These are phyloP conservation scores for Piper longum DNA, from an alignment of 164 flowering plant genomes.

Conservation along the genomic window DNA sequence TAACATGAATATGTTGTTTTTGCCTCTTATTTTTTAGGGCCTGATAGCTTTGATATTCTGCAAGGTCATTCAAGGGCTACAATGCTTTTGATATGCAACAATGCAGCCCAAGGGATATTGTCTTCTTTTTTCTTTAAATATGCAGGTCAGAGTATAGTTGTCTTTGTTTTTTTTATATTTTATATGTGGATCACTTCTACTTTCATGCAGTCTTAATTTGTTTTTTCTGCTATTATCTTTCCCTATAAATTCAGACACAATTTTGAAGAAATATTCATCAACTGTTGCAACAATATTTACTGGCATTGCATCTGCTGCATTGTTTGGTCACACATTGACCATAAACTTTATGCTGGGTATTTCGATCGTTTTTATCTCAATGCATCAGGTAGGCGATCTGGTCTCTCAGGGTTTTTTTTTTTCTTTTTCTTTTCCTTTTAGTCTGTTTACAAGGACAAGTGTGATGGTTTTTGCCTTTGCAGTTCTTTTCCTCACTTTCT, in stretches of 20 bases:
- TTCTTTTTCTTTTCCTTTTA: neutral
- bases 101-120: constrained; percentile 95
- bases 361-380: constrained; percentile 96
- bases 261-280: constrained; percentile 96
- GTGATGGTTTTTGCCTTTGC: constrained; percentile 4
- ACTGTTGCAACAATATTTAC: constrained; percentile 99
- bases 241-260: constrained; percentile 52
- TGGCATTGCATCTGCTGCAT: constrained; percentile 85
- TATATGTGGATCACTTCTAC: neutral
- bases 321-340: constrained; percentile 90
- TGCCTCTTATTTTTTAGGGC: constrained; percentile 36
- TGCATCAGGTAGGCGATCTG: constrained; percentile 77
- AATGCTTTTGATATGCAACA: constrained; percentile 76
- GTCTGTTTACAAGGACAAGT: neutral
- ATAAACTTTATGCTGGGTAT: constrained; percentile 87
- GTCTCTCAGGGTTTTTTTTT: neutral
- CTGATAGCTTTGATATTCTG: constrained; percentile 69
- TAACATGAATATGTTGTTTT: neutral
- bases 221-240: neutral
- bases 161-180: neutral
- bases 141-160: constrained; percentile 43
- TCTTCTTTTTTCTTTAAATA: constrained; percentile 98
- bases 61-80: constrained; percentile 94
- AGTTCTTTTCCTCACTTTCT: constrained; percentile 91
- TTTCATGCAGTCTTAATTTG: neutral